Evolutionary conservation across 106 monocot species (phyloP).

Genomic region (Acanthochlamys bracteata): DNA sequence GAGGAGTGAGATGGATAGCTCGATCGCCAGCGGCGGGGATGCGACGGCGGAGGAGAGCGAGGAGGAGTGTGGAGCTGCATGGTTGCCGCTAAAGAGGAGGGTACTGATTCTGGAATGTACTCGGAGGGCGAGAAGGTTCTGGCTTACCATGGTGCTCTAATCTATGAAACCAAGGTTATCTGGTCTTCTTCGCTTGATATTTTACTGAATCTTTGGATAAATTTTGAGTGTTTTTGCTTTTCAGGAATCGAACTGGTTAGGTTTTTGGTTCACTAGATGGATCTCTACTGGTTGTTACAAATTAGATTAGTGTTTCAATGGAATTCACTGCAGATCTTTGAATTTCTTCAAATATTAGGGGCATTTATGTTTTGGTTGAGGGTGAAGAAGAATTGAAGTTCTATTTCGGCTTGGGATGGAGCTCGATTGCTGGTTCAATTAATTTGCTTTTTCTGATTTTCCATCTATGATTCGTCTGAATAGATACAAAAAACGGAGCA

Average conservation of each 20-base stretch:
- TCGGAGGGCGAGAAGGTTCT: constrained; percentile 90
- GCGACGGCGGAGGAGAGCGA: constrained; percentile 25
- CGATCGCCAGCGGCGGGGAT: constrained; percentile 21
- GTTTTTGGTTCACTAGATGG: not conserved
- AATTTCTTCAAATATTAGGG: not conserved
- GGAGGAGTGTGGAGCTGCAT: constrained; percentile 20
- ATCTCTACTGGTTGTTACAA: not conserved
- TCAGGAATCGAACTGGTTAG: not conserved
- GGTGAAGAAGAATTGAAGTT: too few species aligned
- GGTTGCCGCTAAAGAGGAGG: constrained; percentile 15
- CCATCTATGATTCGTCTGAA: constrained; percentile 5
- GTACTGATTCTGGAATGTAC: constrained; percentile 21
- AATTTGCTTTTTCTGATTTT: not conserved
- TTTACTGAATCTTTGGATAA: not conserved
- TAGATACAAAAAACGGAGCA: constrained; percentile 85
- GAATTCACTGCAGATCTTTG: not conserved
- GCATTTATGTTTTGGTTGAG: too few species aligned
- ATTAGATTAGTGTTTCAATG: not conserved
- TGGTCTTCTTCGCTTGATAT: not conserved
- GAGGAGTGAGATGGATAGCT: constrained; percentile 45
- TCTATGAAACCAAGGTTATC: constrained; percentile 93
- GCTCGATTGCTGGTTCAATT: too few species aligned
- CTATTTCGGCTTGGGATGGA: too few species aligned
- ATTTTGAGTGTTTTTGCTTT: not conserved
- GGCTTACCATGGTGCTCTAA: constrained; percentile 81